These are phyloP conservation scores for Cenchrus fungigraminus DNA, from an alignment of 176 grass and related monocot species.

Conservation along the genomic window DNA sequence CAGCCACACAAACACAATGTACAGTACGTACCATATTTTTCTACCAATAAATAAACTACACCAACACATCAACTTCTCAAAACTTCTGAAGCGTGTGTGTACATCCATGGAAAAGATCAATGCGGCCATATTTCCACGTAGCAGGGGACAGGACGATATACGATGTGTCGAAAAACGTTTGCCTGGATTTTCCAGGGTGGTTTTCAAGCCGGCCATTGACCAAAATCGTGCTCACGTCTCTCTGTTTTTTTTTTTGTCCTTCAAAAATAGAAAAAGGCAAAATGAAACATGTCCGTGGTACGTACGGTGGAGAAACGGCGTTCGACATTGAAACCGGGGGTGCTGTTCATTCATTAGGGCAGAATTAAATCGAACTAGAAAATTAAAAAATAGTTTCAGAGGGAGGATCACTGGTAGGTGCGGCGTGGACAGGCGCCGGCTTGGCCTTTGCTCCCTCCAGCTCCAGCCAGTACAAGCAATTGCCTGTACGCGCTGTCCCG, in stretches of 20 bases:
- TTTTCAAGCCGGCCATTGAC: conserved; percentile 17
- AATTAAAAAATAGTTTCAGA: neutral
- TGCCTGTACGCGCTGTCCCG: conserved; percentile 7
- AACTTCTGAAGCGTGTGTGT: neutral
- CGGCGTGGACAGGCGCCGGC: conserved; percentile 13
- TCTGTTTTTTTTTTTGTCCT: too few relatives aligned
- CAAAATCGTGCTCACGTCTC: neutral
- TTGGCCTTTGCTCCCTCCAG: conserved; percentile 33
- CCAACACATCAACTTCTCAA: neutral
- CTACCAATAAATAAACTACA: neutral
- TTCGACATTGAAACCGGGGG: conserved; percentile 6
- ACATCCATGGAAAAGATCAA: neutral
- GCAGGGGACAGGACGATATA: neutral
- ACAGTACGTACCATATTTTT: neutral
- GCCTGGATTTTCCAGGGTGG: too few relatives aligned
- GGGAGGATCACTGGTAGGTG: conserved; percentile 5
- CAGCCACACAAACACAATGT: neutral
- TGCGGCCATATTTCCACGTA: neutral
- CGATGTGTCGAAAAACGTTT: too few relatives aligned
- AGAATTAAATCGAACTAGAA: neutral
- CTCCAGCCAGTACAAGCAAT: conserved; percentile 21
- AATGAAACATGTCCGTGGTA: neutral
- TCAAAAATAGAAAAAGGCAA: neutral
- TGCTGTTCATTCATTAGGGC: neutral
- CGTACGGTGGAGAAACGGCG: neutral